Evolutionary conservation across 2,329 filamentous ascomycete species (phyloP).

Genomic region (Blastomyces emzantsi): DNA sequence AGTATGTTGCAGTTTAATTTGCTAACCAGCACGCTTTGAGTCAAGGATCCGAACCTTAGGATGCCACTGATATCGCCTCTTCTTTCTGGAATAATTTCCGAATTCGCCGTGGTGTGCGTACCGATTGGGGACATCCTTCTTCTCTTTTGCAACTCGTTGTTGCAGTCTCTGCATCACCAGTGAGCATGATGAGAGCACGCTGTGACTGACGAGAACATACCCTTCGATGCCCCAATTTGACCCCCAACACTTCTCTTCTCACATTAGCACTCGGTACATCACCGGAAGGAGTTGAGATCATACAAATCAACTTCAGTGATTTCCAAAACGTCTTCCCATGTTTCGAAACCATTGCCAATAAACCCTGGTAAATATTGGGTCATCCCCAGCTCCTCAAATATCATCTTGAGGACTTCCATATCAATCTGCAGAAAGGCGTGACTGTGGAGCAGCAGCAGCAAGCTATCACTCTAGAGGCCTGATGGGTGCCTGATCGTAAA

Average conservation of each 20-base stretch:
- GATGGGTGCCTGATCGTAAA: background rate
- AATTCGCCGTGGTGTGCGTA: background rate
- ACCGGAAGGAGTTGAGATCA: background rate
- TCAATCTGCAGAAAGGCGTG: slow-evolving; percentile 2
- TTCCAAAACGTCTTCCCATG: slow-evolving; percentile 13
- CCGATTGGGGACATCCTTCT: background rate
- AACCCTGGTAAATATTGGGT: slow-evolving; percentile 12
- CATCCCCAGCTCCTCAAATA: slow-evolving; percentile 12
- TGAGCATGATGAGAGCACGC: slow-evolving; percentile 1
- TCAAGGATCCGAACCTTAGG: slow-evolving; percentile 9
- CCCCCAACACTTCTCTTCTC: slow-evolving; percentile 11
- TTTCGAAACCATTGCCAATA: slow-evolving; percentile 12
- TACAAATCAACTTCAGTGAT: slow-evolving; percentile 13
- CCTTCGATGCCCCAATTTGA: slow-evolving; percentile 12
- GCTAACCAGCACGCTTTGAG: slow-evolving; percentile 3
- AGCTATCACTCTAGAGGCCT: background rate
- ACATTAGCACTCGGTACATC: slow-evolving; percentile 2
- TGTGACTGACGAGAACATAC: slow-evolving; percentile 1
- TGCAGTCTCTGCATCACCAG: slow-evolving; percentile 7
- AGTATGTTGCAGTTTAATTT: background rate
- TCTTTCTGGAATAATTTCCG: slow-evolving; percentile 6
- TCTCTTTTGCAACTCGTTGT: slow-evolving; percentile 12
- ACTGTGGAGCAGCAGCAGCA: background rate
- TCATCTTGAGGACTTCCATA: slow-evolving; percentile 10
- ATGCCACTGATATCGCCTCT: slow-evolving; percentile 12